These are phyloP conservation scores for Arachnomyces sp. DNA, from an alignment of 2,329 filamentous ascomycete species.

Conservation along the genomic window DNA sequence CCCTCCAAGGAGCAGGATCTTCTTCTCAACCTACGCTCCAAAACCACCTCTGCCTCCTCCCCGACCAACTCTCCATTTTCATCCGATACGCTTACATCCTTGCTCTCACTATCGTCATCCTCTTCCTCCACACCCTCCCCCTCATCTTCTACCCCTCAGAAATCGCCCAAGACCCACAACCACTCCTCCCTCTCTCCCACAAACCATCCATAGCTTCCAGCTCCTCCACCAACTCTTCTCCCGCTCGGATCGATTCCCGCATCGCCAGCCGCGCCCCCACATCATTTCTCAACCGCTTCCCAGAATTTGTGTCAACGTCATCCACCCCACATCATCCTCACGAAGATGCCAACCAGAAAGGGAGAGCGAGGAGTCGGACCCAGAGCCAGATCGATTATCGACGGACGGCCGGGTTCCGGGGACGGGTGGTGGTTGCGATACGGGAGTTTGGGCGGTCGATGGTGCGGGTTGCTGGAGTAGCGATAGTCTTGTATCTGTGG, in stretches of 20 bases:
- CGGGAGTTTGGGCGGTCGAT: conserved; percentile 56
- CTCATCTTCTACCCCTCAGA: conserved; percentile 19
- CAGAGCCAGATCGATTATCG: neutral
- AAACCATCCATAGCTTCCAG: conserved; percentile 14
- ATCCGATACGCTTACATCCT: conserved; percentile 66
- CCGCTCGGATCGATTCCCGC: conserved; percentile 21
- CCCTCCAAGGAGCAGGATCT: conserved; percentile 15
- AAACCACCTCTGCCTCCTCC: conserved; percentile 82
- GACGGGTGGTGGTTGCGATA: conserved; percentile 26
- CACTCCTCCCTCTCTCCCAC: conserved; percentile 25
- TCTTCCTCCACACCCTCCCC: conserved; percentile 39
- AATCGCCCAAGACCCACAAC: conserved; percentile 8
- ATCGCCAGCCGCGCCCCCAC: conserved; percentile 21
- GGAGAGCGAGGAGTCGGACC: conserved; percentile 18
- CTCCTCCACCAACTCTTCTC: conserved; percentile 16
- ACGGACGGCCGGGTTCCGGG: conserved; percentile 13
- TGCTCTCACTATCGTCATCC: conserved; percentile 42
- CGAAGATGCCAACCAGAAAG: conserved; percentile 20
- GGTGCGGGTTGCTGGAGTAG: conserved; percentile 58
- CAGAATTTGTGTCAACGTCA: conserved; percentile 4
- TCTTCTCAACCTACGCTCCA: conserved; percentile 58
- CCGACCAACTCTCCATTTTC: conserved; percentile 79
- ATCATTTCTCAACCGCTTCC: conserved; percentile 7
- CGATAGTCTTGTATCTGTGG: conserved; percentile 58
- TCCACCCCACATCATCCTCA: conserved; percentile 25